Evolutionary conservation across 78 protist species (phyloP), one percentile per base, ranked within the genome.

Genomic region (Cavenderia fasciculata): DNA sequence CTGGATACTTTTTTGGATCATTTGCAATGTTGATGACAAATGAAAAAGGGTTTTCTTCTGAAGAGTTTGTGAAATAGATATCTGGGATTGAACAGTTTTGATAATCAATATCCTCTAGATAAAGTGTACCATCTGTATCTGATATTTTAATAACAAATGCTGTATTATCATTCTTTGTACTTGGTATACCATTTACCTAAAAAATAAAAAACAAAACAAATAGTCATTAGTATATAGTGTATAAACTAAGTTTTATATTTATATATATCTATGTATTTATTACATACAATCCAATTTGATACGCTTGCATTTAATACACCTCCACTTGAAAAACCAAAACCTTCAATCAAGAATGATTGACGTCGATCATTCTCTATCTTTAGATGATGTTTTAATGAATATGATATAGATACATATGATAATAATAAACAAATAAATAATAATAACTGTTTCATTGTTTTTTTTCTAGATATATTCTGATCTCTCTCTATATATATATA

Each of bases 341-440:
- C 43, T 59, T 86, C 85, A 6, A 86, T 73, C 23, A 38, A 36
- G 41, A 86, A 86, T 18, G 21, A 0, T 34, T 29, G 36, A 62
- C 93, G 23, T 33, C 16, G 21, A 73, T 86, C 93, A 34, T 86
- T 74, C n/a, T 43, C 25, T 2, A 86, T 46, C 4, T 18, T 52
- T n/a, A 86, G 33, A 70, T 73, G 84, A 43, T 86, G 93, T 18
- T 46, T 86, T 52, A 38, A 75, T 19, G 46, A 84, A 40, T 56
- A 14, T 14, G 31, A 34, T 7, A 34, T 4, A 38, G 21, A 78
- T 21, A 38, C 11, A 21, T 4, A 71, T 12, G 38, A 14, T 47
- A 25, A 18, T 8, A 59, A 61, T 46, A 76, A n/a, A n/a, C n/a
- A n/a, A n/a, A n/a, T n/a, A n/a, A n/a, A n/a, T n/a, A n/a, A n/a